A percentile compares a stretch with the other conserved stretches of the same genome.
phyloP scores from a whole-genome alignment of 163 green algal genomes.

The Chloroidium sp. region DNA sequence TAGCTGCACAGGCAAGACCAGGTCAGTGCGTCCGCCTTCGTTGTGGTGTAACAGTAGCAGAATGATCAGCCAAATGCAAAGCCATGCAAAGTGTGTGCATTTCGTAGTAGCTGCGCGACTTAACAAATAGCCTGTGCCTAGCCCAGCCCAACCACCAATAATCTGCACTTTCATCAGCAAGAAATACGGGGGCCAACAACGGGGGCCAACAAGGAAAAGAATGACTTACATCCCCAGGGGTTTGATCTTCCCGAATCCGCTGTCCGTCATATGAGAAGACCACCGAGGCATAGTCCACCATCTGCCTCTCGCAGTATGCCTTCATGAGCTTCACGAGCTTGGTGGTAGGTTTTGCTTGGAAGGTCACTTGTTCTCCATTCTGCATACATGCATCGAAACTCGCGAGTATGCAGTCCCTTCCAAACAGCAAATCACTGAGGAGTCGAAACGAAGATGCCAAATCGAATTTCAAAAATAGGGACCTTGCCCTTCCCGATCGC shows the following conservation, averaged over 20 bases:
- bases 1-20: conserved; percentile 7
- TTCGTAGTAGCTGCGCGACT: no score
- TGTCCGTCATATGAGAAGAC: conserved; percentile 46
- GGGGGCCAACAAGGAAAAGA: no score
- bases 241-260: conserved; percentile 32
- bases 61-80: no score
- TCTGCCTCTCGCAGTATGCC: conserved; percentile 39
- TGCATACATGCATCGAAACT: background rate
- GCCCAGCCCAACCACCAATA: no score
- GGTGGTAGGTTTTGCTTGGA: conserved; percentile 29
- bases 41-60: background rate
- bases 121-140: no score
- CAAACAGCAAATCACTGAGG: conserved; percentile 11
- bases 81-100: no score
- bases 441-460: no score
- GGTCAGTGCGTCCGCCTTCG: background rate
- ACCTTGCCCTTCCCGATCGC: no score
- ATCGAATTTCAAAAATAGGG: no score
- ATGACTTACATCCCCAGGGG: conserved; percentile 31
- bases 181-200: no score
- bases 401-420: background rate
- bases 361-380: background rate
- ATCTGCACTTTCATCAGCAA: no score
- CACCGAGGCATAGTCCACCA: conserved; percentile 26
- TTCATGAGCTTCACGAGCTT: conserved; percentile 44